phyloP scores from a whole-genome alignment of 805 yeast species.

The Hyphopichia homilentoma region DNA sequence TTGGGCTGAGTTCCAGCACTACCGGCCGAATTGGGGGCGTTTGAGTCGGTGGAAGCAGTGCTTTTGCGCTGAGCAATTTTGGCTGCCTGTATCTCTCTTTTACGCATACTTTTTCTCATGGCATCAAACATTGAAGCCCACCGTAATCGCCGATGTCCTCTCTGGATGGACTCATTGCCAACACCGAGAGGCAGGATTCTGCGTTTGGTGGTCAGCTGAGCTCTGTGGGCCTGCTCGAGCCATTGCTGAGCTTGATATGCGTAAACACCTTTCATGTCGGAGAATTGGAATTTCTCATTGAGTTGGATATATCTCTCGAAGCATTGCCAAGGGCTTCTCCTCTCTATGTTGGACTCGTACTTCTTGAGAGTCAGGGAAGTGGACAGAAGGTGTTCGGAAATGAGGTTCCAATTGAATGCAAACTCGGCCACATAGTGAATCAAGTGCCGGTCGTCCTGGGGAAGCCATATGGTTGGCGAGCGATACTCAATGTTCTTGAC shows the following conservation, averaged over 20 bases:
- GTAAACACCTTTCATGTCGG: conserved; percentile 83
- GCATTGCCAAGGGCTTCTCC: conserved; percentile 98
- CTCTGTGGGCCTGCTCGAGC: conserved; percentile 87
- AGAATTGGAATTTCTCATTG: conserved; percentile 80
- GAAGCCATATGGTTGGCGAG: conserved; percentile 94
- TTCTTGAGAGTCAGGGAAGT: conserved; percentile 54
- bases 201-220: conserved; percentile 83
- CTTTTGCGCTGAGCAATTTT: conserved; percentile 23
- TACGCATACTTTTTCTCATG: conserved; percentile 82
- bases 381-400: conserved; percentile 73
- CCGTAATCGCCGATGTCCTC: conserved; percentile 86
- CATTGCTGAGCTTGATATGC: conserved; percentile 84
- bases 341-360: conserved; percentile 83
- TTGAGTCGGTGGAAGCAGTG: conserved; percentile 9
- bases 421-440: conserved; percentile 81
- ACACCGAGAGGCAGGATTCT: conserved; percentile 91
- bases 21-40: conserved; percentile 8
- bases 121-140: conserved; percentile 99
- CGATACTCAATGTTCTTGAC: conserved; percentile 74
- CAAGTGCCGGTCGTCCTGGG: conserved; percentile 82
- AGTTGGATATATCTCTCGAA: conserved; percentile 94
- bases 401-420: conserved; percentile 90
- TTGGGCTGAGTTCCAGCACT: too few species aligned
- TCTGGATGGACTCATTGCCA: conserved; percentile 85
- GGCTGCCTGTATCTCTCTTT: conserved; percentile 65